phyloP scores from a whole-genome alignment of 192 early-diverging fungal genomes.

The Linnemannia schmuckeri region DNA sequence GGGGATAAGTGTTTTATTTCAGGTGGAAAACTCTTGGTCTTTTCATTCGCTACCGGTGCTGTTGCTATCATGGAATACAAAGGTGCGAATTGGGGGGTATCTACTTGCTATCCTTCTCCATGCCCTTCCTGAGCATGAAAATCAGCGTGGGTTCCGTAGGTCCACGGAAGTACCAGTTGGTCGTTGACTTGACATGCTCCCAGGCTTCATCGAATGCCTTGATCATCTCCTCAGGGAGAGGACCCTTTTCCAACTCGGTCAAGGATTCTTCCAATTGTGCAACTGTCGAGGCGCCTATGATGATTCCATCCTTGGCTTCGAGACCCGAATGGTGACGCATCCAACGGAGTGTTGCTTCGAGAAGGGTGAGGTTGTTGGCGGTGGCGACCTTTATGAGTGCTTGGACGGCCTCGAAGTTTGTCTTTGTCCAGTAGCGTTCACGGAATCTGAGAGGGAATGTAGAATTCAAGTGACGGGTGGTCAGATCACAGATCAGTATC shows the following conservation, averaged over 20 bases:
- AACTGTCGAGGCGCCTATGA: slow-evolving; percentile 54
- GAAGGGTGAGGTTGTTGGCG: slow-evolving; percentile 21
- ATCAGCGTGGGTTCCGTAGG: no score
- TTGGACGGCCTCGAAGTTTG: slow-evolving; percentile 66
- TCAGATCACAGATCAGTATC: no score
- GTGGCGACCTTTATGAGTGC: slow-evolving; percentile 36
- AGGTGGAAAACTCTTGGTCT: no score
- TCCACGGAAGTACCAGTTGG: background rate
- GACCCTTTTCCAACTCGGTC: slow-evolving; percentile 59
- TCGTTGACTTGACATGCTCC: slow-evolving; percentile 49
- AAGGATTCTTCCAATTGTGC: slow-evolving; percentile 57
- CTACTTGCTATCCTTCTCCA: no score
- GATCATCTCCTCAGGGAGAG: slow-evolving; percentile 63
- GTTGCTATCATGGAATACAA: no score
- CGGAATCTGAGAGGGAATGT: no score
- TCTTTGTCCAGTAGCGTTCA: slow-evolving; percentile 31
- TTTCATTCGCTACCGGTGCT: no score
- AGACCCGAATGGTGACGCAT: slow-evolving; percentile 47
- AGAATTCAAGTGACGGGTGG: no score
- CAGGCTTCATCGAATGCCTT: slow-evolving; percentile 69
- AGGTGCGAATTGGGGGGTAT: no score
- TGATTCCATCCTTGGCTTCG: slow-evolving; percentile 31
- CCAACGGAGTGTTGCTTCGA: slow-evolving; percentile 57
- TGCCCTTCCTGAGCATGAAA: no score
- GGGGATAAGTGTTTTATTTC: no score